Evolutionary conservation across 2,329 filamentous ascomycete genomes (phyloP).

Genomic region (Calonectria fujianensis): DNA sequence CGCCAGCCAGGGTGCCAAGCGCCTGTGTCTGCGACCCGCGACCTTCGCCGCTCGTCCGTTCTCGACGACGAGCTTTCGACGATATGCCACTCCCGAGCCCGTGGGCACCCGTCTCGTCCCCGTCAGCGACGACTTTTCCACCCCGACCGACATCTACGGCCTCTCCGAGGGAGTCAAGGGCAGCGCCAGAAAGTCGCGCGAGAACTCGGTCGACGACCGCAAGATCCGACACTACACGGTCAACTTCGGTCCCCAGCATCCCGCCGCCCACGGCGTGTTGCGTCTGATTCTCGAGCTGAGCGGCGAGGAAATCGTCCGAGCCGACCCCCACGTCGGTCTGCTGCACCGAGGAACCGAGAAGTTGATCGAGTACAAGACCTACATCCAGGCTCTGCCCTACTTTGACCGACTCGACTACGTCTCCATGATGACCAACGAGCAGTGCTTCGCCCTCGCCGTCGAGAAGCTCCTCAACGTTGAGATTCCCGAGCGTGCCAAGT

Average conservation of each 20-base stretch:
- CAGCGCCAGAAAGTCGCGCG: constrained; percentile 66
- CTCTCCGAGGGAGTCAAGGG: constrained; percentile 65
- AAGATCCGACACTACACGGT: constrained; percentile 99
- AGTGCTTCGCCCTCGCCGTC: constrained; percentile 95
- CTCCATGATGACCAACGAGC: constrained; percentile 99
- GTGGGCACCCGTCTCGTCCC: constrained; percentile 77
- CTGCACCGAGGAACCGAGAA: constrained; percentile 99
- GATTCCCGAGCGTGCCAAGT: constrained; percentile 96
- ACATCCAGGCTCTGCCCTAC: constrained; percentile 97
- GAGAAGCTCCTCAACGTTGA: constrained; percentile 99
- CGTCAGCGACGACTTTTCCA: constrained; percentile 78
- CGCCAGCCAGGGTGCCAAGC: constrained; percentile 82
- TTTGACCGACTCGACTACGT: constrained; percentile 99
- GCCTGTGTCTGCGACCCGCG: constrained; percentile 74
- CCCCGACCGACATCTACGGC: constrained; percentile 70
- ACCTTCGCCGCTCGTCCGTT: constrained; percentile 73
- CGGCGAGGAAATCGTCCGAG: constrained; percentile 97
- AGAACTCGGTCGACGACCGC: constrained; percentile 74
- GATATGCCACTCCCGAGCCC: constrained; percentile 74
- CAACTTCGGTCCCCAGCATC: constrained; percentile 99
- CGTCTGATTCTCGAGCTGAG: constrained; percentile 98
- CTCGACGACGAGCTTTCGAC: constrained; percentile 78
- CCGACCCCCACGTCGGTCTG: constrained; percentile 96
- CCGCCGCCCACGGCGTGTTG: constrained; percentile 97
- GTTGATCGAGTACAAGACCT: constrained; percentile 99